Percentiles rank a stretch among this genome's conserved stretches.
Conservation (phyloP, 2,329 filamentous ascomycete species). For the Colletotrichum theobromicola region DNA sequence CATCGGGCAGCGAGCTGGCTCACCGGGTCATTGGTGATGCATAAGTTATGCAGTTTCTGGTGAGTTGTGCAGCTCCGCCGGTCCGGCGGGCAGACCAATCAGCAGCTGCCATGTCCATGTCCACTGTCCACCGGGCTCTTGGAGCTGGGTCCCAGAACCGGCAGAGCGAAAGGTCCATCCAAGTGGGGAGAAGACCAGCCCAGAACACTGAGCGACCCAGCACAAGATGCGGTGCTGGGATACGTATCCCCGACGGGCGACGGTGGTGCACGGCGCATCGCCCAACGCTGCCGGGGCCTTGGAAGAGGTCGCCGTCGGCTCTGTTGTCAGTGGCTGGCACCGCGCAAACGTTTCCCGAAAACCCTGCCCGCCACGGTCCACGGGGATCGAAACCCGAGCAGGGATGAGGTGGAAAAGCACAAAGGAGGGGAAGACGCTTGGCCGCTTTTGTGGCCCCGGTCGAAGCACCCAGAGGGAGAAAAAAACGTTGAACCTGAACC, state of each 20-base stretch:
- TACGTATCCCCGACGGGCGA: not conserved
- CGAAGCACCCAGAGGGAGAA: not conserved
- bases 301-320: not conserved
- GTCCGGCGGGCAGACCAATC: not conserved
- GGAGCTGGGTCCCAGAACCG: slow-evolving; percentile 8
- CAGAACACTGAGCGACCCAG: slow-evolving; percentile 7
- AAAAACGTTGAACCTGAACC: not conserved
- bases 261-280: not conserved
- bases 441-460: not conserved
- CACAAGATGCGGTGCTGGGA: not conserved
- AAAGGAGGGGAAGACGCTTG: slow-evolving; percentile 1
- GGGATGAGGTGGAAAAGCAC: slow-evolving; percentile 1
- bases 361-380: slow-evolving; percentile 9
- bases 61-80: not conserved
- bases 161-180: slow-evolving; percentile 1
- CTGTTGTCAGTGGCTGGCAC: slow-evolving; percentile 13
- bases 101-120: not conserved
- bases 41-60: not conserved
- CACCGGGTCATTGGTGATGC: not conserved
- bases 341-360: not conserved
- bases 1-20: not conserved
- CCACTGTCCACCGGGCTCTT: slow-evolving; percentile 13
- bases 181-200: slow-evolving; percentile 10
- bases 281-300: not conserved
- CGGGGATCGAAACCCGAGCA: slow-evolving; percentile 8